Percentiles rank a stretch among this genome's conserved stretches.
These are phyloP conservation scores for Coprinellus micaceus DNA, from an alignment of 768 basidiomycete genomes.

Conservation along the genomic window DNA sequence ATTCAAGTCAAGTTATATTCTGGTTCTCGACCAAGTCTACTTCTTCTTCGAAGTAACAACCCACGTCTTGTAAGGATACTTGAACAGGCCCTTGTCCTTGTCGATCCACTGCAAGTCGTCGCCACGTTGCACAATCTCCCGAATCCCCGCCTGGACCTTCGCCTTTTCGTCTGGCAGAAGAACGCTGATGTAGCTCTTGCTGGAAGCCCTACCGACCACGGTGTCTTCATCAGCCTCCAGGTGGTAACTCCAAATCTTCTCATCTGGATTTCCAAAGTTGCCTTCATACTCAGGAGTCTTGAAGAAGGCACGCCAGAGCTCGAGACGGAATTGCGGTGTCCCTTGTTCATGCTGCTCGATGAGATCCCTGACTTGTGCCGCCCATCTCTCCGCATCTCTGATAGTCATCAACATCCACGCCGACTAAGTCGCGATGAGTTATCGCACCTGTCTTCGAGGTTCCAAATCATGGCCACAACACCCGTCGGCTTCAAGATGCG, in stretches of 20 bases:
- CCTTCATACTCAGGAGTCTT: constrained; percentile 55
- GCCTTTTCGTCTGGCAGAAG: constrained; percentile 55
- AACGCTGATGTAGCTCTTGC: constrained; percentile 83
- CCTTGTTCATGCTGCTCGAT: constrained; percentile 67
- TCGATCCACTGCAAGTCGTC: constrained; percentile 75
- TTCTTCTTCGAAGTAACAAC: constrained; percentile 48
- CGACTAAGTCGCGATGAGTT: neutral
- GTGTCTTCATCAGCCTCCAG: constrained; percentile 51
- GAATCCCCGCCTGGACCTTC: constrained; percentile 47
- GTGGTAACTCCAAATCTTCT: constrained; percentile 51
- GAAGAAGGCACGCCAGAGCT: constrained; percentile 71
- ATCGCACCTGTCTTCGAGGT: constrained; percentile 74
- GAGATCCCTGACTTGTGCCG: constrained; percentile 63
- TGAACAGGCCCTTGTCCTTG: constrained; percentile 65
- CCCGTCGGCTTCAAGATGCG: constrained; percentile 79
- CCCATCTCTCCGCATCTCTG: constrained; percentile 68
- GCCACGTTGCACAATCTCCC: constrained; percentile 52
- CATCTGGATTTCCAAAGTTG: constrained; percentile 57
- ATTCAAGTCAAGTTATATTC: neutral
- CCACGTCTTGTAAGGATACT: constrained; percentile 74
- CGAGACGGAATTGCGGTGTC: constrained; percentile 79
- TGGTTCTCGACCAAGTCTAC: too few relatives aligned
- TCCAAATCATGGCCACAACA: constrained; percentile 78
- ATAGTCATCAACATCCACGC: neutral
- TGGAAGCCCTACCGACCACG: constrained; percentile 63